A percentile compares a stretch with the other conserved stretches of the same genome.
phyloP scores from a whole-genome alignment of 257 asterid genomes.

The Primulina eburnea region DNA sequence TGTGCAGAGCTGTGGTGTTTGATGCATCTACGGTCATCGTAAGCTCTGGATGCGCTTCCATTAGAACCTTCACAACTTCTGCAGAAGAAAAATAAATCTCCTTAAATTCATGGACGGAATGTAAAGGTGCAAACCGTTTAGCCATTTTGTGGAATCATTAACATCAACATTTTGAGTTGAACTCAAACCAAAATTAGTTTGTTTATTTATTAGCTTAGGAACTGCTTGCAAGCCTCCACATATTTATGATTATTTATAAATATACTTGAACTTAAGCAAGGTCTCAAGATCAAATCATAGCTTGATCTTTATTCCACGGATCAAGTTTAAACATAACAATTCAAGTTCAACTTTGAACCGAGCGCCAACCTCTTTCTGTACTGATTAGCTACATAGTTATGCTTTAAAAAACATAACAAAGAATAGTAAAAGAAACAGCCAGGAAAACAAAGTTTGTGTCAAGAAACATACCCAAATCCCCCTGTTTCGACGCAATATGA shows the following conservation, averaged over 20 bases:
- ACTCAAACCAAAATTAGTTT: not conserved
- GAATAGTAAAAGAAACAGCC: not conserved
- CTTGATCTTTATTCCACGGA: not conserved
- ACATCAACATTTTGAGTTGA: not conserved
- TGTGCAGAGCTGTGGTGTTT: conserved; percentile 54
- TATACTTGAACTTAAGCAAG: no score
- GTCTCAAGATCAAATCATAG: not conserved
- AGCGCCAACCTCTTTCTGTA: no score
- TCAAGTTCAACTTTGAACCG: no score
- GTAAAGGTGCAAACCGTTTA: not conserved
- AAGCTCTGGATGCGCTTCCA: conserved; percentile 58
- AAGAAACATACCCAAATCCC: conserved; percentile 46
- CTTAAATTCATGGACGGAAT: not conserved
- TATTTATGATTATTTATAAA: no score
- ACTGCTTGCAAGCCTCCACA: no score
- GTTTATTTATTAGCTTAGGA: not conserved
- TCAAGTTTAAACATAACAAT: not conserved
- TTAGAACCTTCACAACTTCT: conserved; percentile 55
- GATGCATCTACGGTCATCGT: conserved; percentile 57
- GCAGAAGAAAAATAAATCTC: not conserved
- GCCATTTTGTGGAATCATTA: not conserved
- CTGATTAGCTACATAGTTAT: no score
- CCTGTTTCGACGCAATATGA: conserved; percentile 64
- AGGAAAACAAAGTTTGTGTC: not conserved
- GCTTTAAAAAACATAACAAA: not conserved